Base-by-base conservation (phyloP, 1,284 basidiomycete genomes). In the Malassezia brasiliensis region DNA sequence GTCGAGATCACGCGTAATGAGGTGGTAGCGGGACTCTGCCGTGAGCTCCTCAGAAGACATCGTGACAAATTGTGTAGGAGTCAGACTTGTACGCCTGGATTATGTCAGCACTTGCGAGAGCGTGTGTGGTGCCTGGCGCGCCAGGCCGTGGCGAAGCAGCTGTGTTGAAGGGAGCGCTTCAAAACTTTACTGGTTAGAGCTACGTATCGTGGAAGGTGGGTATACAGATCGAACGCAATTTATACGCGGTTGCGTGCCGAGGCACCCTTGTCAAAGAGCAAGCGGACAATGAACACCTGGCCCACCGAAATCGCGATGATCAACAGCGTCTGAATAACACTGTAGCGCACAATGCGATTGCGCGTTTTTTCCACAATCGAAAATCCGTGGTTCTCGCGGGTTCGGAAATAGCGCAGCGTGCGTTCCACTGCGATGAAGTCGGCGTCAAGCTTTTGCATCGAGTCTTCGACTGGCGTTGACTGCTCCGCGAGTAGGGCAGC, bases 1-100 rank as follows among this genome's bases (percentile, higher is more conserved):
- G 64, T 88, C 83, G 38, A 98, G 77, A 66, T 86, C 79, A 50
- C 91, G 79, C 0, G 87, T 91, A 65, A 99, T 94, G 53, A 94
- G 78, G 46, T 86, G 81, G 79, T 82, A 94, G 67, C 84, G 85
- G 25, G 7, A 28, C 4, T 28, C 25, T 7, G 25, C 25, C 25
- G 25, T 28, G 25, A 28, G 25, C 25, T 31, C 20, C 17, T 17
- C n/a, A 30, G 44, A 38, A 25, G 40, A 30, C 45, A 36, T 44
- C 30, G 39, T n/a, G 49, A 19, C 12, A 42, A 22, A 30, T 5
- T 19, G 14, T 7, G 31, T 28, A 14, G 40, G 25, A 30, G 20
- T 9, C 25, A 46, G 20, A 22, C 37, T 6, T 32, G 10, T n/a
- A 14, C n/a, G 20, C 9, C 22, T 11, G 2, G 47, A 22, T 48